Evolutionary conservation across 805 yeast genomes (phyloP), one percentile per base, ranked within the genome.

Genomic region (Teunomyces funiuensis): DNA sequence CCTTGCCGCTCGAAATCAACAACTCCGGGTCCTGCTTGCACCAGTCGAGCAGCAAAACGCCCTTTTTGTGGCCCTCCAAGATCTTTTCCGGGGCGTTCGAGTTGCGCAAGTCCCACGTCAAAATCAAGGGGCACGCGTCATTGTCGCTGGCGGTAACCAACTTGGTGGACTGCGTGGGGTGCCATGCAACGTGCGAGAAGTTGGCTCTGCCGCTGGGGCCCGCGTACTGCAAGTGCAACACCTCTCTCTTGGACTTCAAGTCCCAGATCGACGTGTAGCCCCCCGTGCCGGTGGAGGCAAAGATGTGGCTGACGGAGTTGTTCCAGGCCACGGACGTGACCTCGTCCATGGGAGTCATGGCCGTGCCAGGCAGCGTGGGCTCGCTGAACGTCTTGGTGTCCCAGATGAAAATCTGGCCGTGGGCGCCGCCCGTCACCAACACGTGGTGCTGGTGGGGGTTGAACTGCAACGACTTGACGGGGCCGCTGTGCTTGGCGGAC

Each of bases 201-300:
- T 83, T 83, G 17, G 89, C 83, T 55, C 84, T 77, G 33, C 73
- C 75, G 20, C 47, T 47, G 9, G 78, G 67, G 6, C 83, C 80
- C 16, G 82, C 70, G 62, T 88, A 87, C 42, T 81, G 77, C 59
- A 93, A 74, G 61, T 88, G 96, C 46, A 93, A 69, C 17, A 91
- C 96, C 65, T 91, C 97, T 56, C 88, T 79, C 59, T 83, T 84
- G 29, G 89, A 81, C 57, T 85, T 86, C 50, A 90, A 71, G 65
- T 93, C 98, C 97, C 97, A 93, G 50, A 93, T 83, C 1, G 97
- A 84, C 3, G 97, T 83, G 60, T 80, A 85, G 11, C 95, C 95
- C 11, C 88, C 77, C 53, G 81, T 78, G 36, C 96, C 88, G 9
- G 96, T 95, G 39, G 88, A 75, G 14, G 98, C 98, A 62, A 93